Base-by-base conservation (phyloP, 2,329 filamentous ascomycete genomes). In the Fusarium torulosum region DNA sequence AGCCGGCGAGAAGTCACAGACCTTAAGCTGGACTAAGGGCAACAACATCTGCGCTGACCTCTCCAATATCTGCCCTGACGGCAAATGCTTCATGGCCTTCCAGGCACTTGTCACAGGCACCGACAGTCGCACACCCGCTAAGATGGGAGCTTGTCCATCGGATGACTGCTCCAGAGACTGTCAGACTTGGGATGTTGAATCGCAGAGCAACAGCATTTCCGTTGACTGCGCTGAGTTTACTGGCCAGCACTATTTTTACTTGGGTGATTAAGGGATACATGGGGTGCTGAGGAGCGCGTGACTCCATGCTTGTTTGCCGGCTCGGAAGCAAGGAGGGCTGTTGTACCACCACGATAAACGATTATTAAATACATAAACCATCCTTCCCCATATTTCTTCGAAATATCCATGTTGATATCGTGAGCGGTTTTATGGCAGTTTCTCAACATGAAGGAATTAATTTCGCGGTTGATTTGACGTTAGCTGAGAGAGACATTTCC, bases 21-120 rank as follows among this genome's bases (percentile, higher is more conserved):
- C 29, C 17, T 23, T 60, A 7, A 21, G 17, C 15, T 60, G 44
- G 43, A 19, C 46, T 2, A 40, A 46, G 15, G 37, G 44, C 20
- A 38, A 17, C 25, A 60, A 58, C 25, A 60, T 60, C 11, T 60
- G 57, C 10, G 37, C 53, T n/a, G 57, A 60, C 11, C 37, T 58
- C 13, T 58, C 57, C 4, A 23, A n/a, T 4, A 33, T 60, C 4
- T 60, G 57, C 20, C 57, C 40, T 0, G 44, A 58, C 13, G 57
- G 57, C 3, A 60, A 50, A 33, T 60, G 53, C 25, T 60, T 51
- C 19, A 31, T 60, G 31, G 57, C 53, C 20, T 27, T 60, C 7
- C 31, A 58, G 11, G 57, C 57, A 7, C 29, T 37, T 4, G 13
- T 43, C 6, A 51, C 53, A 0, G 57, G 57, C 8, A 43, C 40